Evolutionary conservation across 164 flowering plant species (phyloP).

Genomic region (Euptelea pleiosperma): DNA sequence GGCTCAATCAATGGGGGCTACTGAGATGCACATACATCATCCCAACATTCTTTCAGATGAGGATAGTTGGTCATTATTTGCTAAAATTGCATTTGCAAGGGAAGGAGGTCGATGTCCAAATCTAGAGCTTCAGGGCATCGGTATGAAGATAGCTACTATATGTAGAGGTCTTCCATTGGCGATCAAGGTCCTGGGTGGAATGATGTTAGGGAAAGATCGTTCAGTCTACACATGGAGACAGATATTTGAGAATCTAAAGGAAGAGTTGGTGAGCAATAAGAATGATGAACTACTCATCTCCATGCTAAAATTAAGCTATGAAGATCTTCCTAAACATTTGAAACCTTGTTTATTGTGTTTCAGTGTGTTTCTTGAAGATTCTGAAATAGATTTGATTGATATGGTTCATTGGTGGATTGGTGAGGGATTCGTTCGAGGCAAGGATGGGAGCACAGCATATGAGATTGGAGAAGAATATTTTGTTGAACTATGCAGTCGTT

Average conservation of each 20-base stretch:
- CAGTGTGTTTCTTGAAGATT: constrained; percentile 5
- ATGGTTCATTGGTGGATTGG: constrained; percentile 6
- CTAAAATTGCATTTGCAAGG: background rate
- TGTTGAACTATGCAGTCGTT: background rate
- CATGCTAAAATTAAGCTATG: background rate
- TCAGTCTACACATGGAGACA: background rate
- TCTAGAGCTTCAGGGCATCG: background rate
- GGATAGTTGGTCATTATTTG: background rate
- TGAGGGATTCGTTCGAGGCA: background rate
- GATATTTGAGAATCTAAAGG: background rate
- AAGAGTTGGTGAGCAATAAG: background rate
- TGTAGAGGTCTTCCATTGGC: constrained; percentile 7
- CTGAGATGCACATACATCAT: background rate
- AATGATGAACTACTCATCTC: background rate
- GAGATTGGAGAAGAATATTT: constrained; percentile 7
- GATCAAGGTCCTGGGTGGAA: background rate
- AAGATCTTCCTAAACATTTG: constrained; percentile 7
- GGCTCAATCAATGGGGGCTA: constrained; percentile 5
- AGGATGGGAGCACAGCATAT: background rate
- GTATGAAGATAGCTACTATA: background rate
- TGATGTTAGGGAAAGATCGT: constrained; percentile 5
- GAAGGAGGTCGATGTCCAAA: background rate
- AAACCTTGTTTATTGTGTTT: constrained; percentile 10
- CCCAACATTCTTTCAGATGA: background rate
- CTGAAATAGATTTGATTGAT: background rate